Conservation (phyloP, 306 rosid genomes). For the Cucurbita ficifolia region DNA sequence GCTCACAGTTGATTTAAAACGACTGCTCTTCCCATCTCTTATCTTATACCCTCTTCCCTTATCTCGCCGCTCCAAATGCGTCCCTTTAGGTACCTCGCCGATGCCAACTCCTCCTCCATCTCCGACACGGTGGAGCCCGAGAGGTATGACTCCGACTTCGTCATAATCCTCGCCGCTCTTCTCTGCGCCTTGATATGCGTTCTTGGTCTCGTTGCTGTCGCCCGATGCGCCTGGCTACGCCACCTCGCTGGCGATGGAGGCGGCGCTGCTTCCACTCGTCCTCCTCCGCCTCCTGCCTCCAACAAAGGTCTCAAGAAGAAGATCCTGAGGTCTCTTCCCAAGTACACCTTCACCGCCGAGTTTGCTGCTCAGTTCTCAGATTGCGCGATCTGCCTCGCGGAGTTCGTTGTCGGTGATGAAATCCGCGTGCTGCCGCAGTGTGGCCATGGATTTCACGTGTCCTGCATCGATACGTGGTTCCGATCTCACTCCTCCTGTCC, state of each 20-base stretch:
- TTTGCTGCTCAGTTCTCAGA: slow-evolving; percentile 36
- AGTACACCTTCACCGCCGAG: slow-evolving; percentile 38
- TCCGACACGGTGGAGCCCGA: slow-evolving; percentile 2
- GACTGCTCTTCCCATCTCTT: background rate
- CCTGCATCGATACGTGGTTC: slow-evolving; percentile 77
- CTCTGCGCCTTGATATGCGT: slow-evolving; percentile 73
- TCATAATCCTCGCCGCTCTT: slow-evolving; percentile 61
- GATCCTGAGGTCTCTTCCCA: slow-evolving; percentile 55
- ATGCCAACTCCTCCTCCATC: slow-evolving; percentile 19
- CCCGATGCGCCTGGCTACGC: slow-evolving; percentile 71
- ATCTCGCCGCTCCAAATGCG: slow-evolving; percentile 29
- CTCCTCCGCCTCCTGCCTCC: slow-evolving; percentile 17
- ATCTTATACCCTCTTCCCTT: slow-evolving; percentile 1
- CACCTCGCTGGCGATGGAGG: slow-evolving; percentile 16
- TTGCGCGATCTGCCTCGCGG: slow-evolving; percentile 60
- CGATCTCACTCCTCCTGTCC: slow-evolving; percentile 69
- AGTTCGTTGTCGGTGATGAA: slow-evolving; percentile 53
- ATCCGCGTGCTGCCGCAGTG: slow-evolving; percentile 74
- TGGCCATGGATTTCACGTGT: slow-evolving; percentile 56
- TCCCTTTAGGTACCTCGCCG: slow-evolving; percentile 38
- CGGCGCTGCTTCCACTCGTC: background rate
- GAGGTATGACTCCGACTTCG: slow-evolving; percentile 39
- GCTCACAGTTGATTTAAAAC: background rate
- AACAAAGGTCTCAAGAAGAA: slow-evolving; percentile 74
- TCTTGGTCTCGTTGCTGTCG: slow-evolving; percentile 52